These are phyloP conservation scores for Testicularia cyperi DNA, from an alignment of 1,284 basidiomycete genomes.

Conservation along the genomic window DNA sequence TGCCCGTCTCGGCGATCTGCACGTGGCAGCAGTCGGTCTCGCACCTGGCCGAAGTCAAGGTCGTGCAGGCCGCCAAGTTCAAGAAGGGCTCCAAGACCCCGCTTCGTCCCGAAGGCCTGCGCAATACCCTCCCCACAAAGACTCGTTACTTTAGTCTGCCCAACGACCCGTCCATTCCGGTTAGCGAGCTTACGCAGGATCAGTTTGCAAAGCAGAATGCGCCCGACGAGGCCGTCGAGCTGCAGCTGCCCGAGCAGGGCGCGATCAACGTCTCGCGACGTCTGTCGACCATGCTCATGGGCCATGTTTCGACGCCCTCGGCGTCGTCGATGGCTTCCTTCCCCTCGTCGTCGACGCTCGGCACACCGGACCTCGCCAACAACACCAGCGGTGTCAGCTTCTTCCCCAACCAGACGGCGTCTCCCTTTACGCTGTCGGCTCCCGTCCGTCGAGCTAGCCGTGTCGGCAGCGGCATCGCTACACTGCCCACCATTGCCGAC, in stretches of 20 bases:
- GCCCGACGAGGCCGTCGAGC: conserved; percentile 21
- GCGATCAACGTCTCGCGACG: conserved; percentile 27
- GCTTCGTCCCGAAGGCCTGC: conserved; percentile 13
- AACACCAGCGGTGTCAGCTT: too few species aligned
- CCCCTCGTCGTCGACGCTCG: not conserved
- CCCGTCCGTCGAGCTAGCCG: too few species aligned
- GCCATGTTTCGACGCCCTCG: conserved; percentile 1
- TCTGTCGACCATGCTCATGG: conserved; percentile 28
- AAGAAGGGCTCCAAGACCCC: conserved; percentile 26
- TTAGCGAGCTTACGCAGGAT: conserved; percentile 26
- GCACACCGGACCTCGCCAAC: not conserved
- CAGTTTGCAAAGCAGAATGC: conserved; percentile 34
- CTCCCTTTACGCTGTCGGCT: too few species aligned
- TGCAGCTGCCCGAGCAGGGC: conserved; percentile 10
- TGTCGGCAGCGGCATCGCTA: too few species aligned
- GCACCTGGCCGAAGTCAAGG: conserved; percentile 32
- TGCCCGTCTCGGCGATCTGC: conserved; percentile 41
- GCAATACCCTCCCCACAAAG: conserved; percentile 17
- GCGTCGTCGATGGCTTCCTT: too few species aligned
- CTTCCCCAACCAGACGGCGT: too few species aligned
- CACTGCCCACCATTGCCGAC: too few species aligned
- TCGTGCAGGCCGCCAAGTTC: conserved; percentile 32
- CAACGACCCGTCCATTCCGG: conserved; percentile 23
- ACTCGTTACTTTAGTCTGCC: conserved; percentile 34
- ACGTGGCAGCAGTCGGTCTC: conserved; percentile 38